phyloP scores from a whole-genome alignment of 2,329 filamentous ascomycete genomes.

The Verticillium nubilum region DNA sequence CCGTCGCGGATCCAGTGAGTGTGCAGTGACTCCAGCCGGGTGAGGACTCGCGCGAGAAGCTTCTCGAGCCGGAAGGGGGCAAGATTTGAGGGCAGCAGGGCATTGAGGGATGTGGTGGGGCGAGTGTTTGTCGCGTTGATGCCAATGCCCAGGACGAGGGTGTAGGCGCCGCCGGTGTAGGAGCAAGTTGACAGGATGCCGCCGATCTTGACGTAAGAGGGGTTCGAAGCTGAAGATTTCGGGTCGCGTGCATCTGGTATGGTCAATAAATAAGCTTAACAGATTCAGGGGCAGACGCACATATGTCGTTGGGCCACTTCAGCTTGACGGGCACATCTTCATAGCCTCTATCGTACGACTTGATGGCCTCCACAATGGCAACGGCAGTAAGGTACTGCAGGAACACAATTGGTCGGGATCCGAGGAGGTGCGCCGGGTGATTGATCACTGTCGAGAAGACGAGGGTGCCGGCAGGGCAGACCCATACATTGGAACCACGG shows the following conservation, averaged over 20 bases:
- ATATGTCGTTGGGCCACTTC: constrained; percentile 98
- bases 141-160: constrained; percentile 80
- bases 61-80: constrained; percentile 67
- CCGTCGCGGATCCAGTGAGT: constrained; percentile 67
- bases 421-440: constrained; percentile 68
- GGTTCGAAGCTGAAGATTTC: constrained; percentile 36
- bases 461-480: constrained; percentile 78
- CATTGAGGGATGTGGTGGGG: constrained; percentile 82
- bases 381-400: constrained; percentile 90
- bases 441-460: constrained; percentile 87
- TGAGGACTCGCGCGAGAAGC: constrained; percentile 75
- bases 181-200: constrained; percentile 88
- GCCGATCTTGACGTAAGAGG: constrained; percentile 77
- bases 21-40: constrained; percentile 74
- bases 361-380: constrained; percentile 78
- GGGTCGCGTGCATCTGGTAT: constrained; percentile 60
- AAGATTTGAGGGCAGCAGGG: constrained; percentile 52
- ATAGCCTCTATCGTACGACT: constrained; percentile 73
- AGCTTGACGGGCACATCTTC: constrained; percentile 71
- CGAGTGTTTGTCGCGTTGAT: constrained; percentile 79
- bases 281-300: constrained; percentile 32
- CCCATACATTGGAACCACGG: constrained; percentile 89
- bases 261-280: not conserved
- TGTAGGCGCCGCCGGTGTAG: constrained; percentile 72
- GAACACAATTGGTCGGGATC: constrained; percentile 78